These are phyloP conservation scores for Klebsormidium nitens DNA, from an alignment of 139 green algal species.

Conservation along the genomic window DNA sequence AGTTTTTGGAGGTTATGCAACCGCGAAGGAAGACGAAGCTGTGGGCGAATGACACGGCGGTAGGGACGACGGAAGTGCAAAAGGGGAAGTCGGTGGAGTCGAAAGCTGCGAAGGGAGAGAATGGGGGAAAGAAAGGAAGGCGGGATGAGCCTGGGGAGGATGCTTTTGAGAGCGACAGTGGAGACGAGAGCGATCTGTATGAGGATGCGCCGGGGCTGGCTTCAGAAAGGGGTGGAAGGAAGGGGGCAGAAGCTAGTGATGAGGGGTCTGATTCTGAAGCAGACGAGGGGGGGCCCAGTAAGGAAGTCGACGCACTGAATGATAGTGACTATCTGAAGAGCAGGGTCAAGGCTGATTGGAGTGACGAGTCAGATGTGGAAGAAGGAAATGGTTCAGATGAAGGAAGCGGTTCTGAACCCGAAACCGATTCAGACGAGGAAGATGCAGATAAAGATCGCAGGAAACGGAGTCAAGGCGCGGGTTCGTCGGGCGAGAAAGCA, in stretches of 20 bases:
- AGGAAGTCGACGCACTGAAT: conserved; percentile 53
- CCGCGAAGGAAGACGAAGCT: conserved; percentile 63
- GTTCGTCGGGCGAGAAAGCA: no score
- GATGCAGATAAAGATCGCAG: no score
- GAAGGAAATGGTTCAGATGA: neutral
- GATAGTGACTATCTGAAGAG: conserved; percentile 81
- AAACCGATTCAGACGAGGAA: neutral
- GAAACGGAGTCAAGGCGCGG: no score
- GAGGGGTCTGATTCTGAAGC: conserved; percentile 26
- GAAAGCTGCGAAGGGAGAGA: conserved; percentile 6
- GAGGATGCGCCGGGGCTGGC: conserved; percentile 3
- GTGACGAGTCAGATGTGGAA: conserved; percentile 40
- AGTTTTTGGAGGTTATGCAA: conserved; percentile 91
- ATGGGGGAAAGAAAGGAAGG: conserved; percentile 1
- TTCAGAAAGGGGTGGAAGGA: conserved; percentile 18
- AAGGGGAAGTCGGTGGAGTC: neutral
- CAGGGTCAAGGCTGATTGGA: conserved; percentile 52
- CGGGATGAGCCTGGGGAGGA: conserved; percentile 5
- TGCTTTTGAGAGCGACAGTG: neutral
- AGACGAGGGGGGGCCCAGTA: conserved; percentile 14
- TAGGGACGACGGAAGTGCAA: neutral
- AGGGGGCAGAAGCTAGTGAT: neutral
- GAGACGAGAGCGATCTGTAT: conserved; percentile 35
- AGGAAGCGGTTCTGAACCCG: neutral
- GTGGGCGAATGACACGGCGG: conserved; percentile 76